Evolutionary conservation across 306 rosid species (phyloP).

Genomic region (Pachyrhizus erosus): DNA sequence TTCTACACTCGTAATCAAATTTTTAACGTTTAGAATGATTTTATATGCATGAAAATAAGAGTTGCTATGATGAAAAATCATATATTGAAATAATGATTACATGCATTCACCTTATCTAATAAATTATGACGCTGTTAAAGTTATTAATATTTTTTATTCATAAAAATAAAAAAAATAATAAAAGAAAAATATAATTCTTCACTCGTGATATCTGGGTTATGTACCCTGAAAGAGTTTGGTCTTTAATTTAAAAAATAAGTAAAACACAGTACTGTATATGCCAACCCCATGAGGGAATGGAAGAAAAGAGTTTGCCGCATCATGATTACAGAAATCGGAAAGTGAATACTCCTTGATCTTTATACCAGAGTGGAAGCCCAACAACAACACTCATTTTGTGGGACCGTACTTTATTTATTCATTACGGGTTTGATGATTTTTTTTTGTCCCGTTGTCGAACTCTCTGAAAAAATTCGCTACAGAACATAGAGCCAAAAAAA

Average conservation of each 20-base stretch:
- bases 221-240: conserved; percentile 13
- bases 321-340: conserved; percentile 5
- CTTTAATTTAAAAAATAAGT: conserved; percentile 27
- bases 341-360: conserved; percentile 32
- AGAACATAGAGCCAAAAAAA: not conserved
- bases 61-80: not conserved
- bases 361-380: conserved; percentile 30
- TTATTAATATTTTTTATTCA: not conserved
- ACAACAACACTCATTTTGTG: conserved; percentile 30
- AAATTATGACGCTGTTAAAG: not conserved
- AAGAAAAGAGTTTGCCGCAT: conserved; percentile 6
- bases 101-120: not conserved
- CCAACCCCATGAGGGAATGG: conserved; percentile 19
- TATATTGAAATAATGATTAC: not conserved
- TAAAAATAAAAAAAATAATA: too few species aligned
- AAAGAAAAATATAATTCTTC: not conserved
- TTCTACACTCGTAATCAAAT: too few species aligned
- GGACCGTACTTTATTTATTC: conserved; percentile 43
- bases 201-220: too few species aligned
- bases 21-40: too few species aligned
- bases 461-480: conserved; percentile 21
- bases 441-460: conserved; percentile 54
- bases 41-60: too few species aligned
- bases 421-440: not conserved
- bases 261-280: conserved; percentile 2